Percentiles rank a stretch among this genome's conserved stretches.
Evolutionary conservation across 805 yeast species (phyloP).

Genomic region (Wickerhamomyces bisporus): DNA sequence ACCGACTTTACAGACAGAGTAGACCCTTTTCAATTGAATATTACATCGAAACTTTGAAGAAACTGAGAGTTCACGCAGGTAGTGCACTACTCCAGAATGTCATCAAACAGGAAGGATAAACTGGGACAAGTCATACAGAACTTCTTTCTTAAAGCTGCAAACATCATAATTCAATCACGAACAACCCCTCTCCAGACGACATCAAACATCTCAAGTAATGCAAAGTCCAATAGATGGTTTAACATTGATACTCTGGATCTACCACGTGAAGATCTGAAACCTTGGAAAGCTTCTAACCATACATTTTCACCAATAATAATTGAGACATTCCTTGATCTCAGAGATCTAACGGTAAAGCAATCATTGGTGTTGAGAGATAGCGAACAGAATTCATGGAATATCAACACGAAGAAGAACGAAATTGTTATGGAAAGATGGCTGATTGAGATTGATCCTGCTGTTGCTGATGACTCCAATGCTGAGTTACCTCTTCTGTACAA

Average conservation of each 20-base stretch:
- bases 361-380: slow-evolving; percentile 55
- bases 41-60: too few relatives aligned
- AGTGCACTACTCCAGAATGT: too few relatives aligned
- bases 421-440: slow-evolving; percentile 95
- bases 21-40: too few relatives aligned
- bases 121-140: slow-evolving; percentile 31
- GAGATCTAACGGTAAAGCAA: slow-evolving; percentile 51
- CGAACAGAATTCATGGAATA: slow-evolving; percentile 47
- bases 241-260: slow-evolving; percentile 41
- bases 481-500: slow-evolving; percentile 71
- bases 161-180: slow-evolving; percentile 48
- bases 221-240: slow-evolving; percentile 56
- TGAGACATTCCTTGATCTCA: slow-evolving; percentile 73
- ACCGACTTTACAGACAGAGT: too few relatives aligned
- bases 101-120: slow-evolving; percentile 17
- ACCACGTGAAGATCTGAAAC: slow-evolving; percentile 49
- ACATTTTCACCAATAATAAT: slow-evolving; percentile 76
- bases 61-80: too few relatives aligned
- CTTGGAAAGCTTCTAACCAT: slow-evolving; percentile 46
- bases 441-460: slow-evolving; percentile 62
- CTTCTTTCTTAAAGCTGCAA: slow-evolving; percentile 61
- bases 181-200: slow-evolving; percentile 6
- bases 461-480: slow-evolving; percentile 28
- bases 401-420: slow-evolving; percentile 65
- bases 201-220: slow-evolving; percentile 14